phyloP scores from a whole-genome alignment of 352 stramenopile species.

The Ophiocytium majus region DNA sequence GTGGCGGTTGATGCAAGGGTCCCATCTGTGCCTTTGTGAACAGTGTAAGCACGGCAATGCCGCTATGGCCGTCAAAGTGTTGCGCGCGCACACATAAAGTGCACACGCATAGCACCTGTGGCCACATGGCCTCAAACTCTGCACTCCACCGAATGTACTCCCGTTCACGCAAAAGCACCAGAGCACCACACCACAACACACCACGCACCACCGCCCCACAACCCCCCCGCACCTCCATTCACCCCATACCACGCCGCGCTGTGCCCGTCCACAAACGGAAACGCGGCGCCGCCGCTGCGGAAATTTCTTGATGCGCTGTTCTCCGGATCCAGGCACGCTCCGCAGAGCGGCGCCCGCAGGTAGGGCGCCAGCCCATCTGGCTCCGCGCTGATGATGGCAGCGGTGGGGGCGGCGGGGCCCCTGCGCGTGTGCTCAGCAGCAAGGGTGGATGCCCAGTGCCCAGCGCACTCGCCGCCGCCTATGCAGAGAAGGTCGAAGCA shows the following conservation, averaged over 20 bases:
- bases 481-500: conserved; percentile 39
- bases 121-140: no score
- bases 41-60: no score
- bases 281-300: not conserved
- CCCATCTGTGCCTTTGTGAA: no score
- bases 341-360: not conserved
- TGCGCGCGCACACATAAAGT: no score
- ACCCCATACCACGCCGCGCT: not conserved
- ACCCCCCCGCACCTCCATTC: not conserved
- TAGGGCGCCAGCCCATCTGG: conserved; percentile 39
- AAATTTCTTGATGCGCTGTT: not conserved
- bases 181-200: no score
- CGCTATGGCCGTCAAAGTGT: no score
- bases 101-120: no score
- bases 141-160: no score
- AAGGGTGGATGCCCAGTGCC: conserved; percentile 26
- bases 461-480: conserved; percentile 33
- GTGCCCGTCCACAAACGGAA: conserved; percentile 1
- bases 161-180: no score
- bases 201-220: no score
- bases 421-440: no score
- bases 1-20: no score
- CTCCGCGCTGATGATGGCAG: conserved; percentile 42
- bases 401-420: conserved; percentile 18
- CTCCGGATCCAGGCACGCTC: not conserved